Conservation (phyloP, 2,329 filamentous ascomycete species). For the Aspergillus sp. region DNA sequence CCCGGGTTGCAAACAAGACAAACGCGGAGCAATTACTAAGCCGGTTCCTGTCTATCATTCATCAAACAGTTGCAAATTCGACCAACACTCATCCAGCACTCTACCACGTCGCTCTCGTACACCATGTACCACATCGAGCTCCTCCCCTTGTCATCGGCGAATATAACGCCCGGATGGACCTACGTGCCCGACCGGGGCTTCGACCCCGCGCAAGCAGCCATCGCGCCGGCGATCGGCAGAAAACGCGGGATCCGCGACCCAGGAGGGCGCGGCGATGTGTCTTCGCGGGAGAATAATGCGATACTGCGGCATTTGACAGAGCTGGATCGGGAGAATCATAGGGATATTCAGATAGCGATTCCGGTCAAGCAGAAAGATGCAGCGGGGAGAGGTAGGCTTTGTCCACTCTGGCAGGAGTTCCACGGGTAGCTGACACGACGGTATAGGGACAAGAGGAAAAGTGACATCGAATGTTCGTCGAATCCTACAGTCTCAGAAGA, state of each 20-base stretch:
- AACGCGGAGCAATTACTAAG: slow-evolving; percentile 3
- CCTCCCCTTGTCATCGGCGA: slow-evolving; percentile 61
- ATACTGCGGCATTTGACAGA: slow-evolving; percentile 73
- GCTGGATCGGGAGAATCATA: slow-evolving; percentile 70
- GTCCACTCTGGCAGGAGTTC: not conserved
- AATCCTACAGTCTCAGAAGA: slow-evolving; percentile 43
- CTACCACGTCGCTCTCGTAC: not conserved
- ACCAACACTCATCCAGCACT: not conserved
- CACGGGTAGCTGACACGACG: not conserved
- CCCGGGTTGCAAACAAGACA: slow-evolving; percentile 13
- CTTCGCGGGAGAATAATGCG: slow-evolving; percentile 73
- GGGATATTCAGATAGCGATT: slow-evolving; percentile 63
- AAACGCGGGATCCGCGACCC: slow-evolving; percentile 63
- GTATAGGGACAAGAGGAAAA: slow-evolving; percentile 30
- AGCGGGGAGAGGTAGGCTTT: slow-evolving; percentile 30
- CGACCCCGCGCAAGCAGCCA: slow-evolving; percentile 48
- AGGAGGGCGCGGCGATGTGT: slow-evolving; percentile 55
- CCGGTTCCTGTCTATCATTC: not conserved
- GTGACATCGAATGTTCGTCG: slow-evolving; percentile 40
- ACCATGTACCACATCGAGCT: slow-evolving; percentile 69
- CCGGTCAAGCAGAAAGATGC: slow-evolving; percentile 47
- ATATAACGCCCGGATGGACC: slow-evolving; percentile 76
- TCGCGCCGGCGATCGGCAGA: slow-evolving; percentile 47
- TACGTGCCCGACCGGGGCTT: slow-evolving; percentile 72
- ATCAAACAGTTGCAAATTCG: not conserved